Base-by-base conservation (phyloP, 1,139 yeast genomes). In the Lipomyces yarrowii region DNA sequence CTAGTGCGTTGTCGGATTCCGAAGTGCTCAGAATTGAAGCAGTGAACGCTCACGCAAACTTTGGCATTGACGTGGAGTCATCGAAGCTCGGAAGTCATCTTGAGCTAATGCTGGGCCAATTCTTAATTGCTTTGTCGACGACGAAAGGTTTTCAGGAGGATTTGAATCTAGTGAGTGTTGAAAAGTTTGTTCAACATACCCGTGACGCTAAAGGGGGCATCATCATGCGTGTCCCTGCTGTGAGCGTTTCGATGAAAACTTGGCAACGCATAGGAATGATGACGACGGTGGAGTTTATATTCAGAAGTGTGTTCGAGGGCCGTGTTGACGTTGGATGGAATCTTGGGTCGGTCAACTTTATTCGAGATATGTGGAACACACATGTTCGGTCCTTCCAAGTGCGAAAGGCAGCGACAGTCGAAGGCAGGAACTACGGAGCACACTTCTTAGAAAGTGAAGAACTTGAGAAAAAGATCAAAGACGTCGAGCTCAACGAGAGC, bases 321-420 rank as follows among this genome's bases (percentile, higher is more conserved):
- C 86, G 91, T 11, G 96, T 94, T 57, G 96, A 91, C 70, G 87
- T 94, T 2, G 85, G 92, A 57, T 94, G 98, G 98, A 94, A 94
- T 75, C 79, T 94, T 59, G 98, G 98, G 0, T 88, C 96, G 0
- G 88, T 93, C n/a, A 90, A 90, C 72, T 91, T 91, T 71, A 91
- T 94, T 52, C 83, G 96, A 57, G 97, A 91, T 72, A 91, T 94
- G 97, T 90, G 89, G 88, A 82, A 88, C 13, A 86, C 92, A 2
- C 97, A 93, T 78, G 86, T 85, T 0, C 80, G 83, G 54, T 84
- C 90, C 0, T 75, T 86, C 65, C 79, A 65, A 46, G 52, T 51
- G 7, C 64, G 68, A 26, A 62, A 63, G 56, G 56, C 56, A 15
- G 57, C 63, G 5, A 53, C 65, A 2, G 53, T 54, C 15, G 67